Percentiles rank a stretch among this genome's conserved stretches.
Evolutionary conservation across 1,139 yeast species (phyloP).

Genomic region (Geotrichum carabidarum): DNA sequence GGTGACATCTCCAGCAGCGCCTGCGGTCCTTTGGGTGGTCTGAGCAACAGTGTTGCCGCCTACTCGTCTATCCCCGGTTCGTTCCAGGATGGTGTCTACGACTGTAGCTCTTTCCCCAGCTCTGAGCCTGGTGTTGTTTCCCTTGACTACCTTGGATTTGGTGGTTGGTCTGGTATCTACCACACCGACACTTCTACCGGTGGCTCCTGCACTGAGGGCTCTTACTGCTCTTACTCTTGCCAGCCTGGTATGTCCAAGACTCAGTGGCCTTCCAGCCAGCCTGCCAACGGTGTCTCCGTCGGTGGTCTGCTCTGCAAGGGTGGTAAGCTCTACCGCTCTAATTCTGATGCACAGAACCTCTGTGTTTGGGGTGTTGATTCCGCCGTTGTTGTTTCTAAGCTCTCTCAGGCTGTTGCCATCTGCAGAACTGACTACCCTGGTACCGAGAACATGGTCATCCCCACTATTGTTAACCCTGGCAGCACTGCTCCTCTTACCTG

Average conservation of each 20-base stretch:
- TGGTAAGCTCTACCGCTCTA: conserved; percentile 77
- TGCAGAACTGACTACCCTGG: conserved; percentile 99
- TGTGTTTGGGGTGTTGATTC: conserved; percentile 79
- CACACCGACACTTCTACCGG: conserved; percentile 54
- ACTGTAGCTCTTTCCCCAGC: conserved; percentile 76
- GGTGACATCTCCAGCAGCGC: conserved; percentile 27
- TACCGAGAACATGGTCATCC: conserved; percentile 95
- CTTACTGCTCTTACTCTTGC: conserved; percentile 94
- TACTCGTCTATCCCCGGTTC: conserved; percentile 50
- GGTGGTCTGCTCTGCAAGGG: conserved; percentile 80
- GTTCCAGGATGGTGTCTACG: conserved; percentile 75
- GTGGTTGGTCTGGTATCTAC: conserved; percentile 90
- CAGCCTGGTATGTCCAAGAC: conserved; percentile 96
- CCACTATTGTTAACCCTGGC: conserved; percentile 77
- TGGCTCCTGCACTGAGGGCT: conserved; percentile 71
- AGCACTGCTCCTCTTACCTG: conserved; percentile 61
- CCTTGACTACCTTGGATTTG: conserved; percentile 72
- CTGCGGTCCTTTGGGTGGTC: conserved; percentile 33
- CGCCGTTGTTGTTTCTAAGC: conserved; percentile 64
- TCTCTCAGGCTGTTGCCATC: conserved; percentile 64
- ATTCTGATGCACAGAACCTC: conserved; percentile 55
- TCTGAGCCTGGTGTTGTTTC: conserved; percentile 82
- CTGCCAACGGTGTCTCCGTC: conserved; percentile 77
- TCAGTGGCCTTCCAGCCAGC: conserved; percentile 89
- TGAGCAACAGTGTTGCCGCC: conserved; percentile 50